Base-by-base conservation (phyloP, 2,329 filamentous ascomycete genomes). In the Arthrobotrys conoides region DNA sequence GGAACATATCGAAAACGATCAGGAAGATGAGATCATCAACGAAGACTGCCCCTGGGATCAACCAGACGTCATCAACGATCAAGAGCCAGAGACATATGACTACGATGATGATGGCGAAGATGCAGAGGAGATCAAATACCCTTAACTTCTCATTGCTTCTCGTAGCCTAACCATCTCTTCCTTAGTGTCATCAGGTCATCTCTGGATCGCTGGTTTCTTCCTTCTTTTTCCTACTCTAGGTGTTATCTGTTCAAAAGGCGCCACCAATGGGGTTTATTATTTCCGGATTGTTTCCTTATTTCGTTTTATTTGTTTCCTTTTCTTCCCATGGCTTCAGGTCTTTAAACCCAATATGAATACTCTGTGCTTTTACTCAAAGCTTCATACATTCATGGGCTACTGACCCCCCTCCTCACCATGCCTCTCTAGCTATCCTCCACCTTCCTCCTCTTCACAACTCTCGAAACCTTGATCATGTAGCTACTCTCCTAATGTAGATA, bases 1-100 rank as follows among this genome's bases (percentile, higher is more conserved):
- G 75, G 75, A 78, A 64, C 63, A 72, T 65, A 55, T 72, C 6
- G 9, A 24, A n/a, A 69, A 78, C 22, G 57, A 36, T 2, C 9
- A 69, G 0, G 68, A 69, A 16, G n/a, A 46, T 16, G 68, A 78
- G 22, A 57, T 46, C 4, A 18, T 44, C n/a, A 33, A 65, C 24
- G 0, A 10, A 0, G 27, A 22, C n/a, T 30, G 6, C 14, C 22
- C 30, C 12, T 70, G 71, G 65, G 71, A 70, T 27, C 36, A 38
- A 6, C 53, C 53, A 1, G 49, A 48, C 18, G 18, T 20, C 1
- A 33, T 24, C 30, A 38, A 53, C 1, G 48, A 16, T 27, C 22
- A 27, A 10, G 48, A 51, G 9, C 1, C 5, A 3, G 48, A 51
- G 22, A n/a, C 16, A 20, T 18, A 46, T 20, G 44, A 46, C 44